Evolutionary conservation across 129 eudicot genomes (phyloP), one percentile per base, ranked within the genome.

Genomic region (Helianthus tuberosus): DNA sequence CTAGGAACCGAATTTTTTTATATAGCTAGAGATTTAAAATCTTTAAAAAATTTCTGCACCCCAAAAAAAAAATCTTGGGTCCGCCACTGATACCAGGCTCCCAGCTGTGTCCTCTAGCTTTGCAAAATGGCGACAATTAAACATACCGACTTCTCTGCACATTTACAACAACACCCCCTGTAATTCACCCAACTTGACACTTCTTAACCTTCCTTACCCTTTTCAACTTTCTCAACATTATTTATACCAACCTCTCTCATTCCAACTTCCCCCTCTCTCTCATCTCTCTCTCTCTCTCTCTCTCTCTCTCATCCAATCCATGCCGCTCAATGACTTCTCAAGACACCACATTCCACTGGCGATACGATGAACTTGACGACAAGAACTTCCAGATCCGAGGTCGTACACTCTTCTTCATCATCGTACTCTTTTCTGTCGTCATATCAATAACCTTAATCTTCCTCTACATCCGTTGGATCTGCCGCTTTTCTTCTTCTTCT

Each of bases 401-500:
- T 77, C 90, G 85, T 16, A 84, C 97, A 3, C 79, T 90, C 72
- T 88, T 88, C 81, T 90, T 88, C 81, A 59, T 90, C 84, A 52
- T 93, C 79, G 84, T 86, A 3, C 79, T 93, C 71, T 86, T 93
- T 79, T 65, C 89, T 41, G 62, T 86, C 32, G 71, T 90, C 43
- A 75, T 93, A 43, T 32, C 84, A 0, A 63, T 73, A 8, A 75
- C 87, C 0, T 82, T 93, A 15, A 49, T 86, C 53, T 80, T 86
- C 89, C 75, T 93, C 55, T 93, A 86, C 87, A 83, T 88, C 11
- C 84, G 93, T 1, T 86, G 97, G 97, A 82, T 85, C 81, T 81
- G 87, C 75, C 90, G 93, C 7, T 77, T 80, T 76, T 4, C 90
- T 23, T 7, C 90, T 25, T 8, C 85, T 43, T 23, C 84, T 8